These are phyloP conservation scores for Mortierella antarctica DNA, from an alignment of 192 early-diverging fungal species.

Conservation along the genomic window DNA sequence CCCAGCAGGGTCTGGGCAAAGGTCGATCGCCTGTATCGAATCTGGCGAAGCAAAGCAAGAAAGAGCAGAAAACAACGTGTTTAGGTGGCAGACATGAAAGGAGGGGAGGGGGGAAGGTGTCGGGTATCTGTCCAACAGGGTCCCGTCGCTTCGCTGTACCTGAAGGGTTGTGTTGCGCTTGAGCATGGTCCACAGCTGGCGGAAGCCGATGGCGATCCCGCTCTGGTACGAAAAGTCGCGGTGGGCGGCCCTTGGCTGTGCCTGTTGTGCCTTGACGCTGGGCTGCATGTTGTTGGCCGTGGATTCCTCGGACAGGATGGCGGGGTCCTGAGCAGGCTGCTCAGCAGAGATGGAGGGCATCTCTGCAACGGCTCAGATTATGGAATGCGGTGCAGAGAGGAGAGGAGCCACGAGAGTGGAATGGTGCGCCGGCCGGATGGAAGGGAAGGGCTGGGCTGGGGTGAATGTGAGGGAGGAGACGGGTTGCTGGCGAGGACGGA, in stretches of 20 bases:
- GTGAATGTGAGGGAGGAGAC: neutral
- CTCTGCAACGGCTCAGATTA: neutral
- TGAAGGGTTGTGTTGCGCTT: constrained; percentile 74
- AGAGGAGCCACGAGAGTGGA: neutral
- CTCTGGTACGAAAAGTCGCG: constrained; percentile 31
- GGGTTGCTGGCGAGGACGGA: no score
- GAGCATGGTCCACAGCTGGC: constrained; percentile 75
- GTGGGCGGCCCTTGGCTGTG: neutral
- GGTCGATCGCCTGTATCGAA: constrained; percentile 68
- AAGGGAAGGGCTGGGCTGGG: neutral
- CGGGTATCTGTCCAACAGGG: neutral
- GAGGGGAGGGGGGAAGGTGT: neutral
- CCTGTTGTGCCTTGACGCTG: neutral
- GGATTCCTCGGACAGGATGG: neutral
- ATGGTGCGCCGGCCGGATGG: neutral
- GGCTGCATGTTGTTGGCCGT: neutral
- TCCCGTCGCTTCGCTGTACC: constrained; percentile 39
- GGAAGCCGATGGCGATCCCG: constrained; percentile 45
- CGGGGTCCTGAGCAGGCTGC: neutral
- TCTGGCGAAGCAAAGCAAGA: constrained; percentile 13
- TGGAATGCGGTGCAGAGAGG: neutral
- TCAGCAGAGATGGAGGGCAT: neutral
- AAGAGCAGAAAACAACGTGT: no score
- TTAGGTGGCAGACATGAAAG: no score
- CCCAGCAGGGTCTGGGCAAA: constrained; percentile 66